Conservation (phyloP, 139 green algal genomes). For the Mychonastes homosphaera region DNA sequence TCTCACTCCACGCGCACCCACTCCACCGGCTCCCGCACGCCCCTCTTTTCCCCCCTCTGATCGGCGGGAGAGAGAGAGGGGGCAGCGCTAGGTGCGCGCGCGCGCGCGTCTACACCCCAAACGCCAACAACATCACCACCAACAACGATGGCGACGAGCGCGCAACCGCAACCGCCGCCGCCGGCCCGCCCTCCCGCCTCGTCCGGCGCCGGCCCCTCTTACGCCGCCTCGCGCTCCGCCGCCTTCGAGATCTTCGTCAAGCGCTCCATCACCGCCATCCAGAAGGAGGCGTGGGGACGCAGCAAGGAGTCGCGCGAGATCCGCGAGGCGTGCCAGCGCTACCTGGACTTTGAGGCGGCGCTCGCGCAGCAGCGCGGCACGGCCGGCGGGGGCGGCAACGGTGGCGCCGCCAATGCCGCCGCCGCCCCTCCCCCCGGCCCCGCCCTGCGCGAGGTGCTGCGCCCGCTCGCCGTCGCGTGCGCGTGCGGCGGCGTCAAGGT, state of each 20-base stretch:
- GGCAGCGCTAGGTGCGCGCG: too few relatives aligned
- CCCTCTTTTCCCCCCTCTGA: too few relatives aligned
- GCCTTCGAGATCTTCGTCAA: constrained; percentile 48
- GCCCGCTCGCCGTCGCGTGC: constrained; percentile 56
- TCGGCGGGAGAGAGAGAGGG: too few relatives aligned
- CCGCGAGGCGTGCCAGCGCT: constrained; percentile 46
- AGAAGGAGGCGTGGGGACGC: constrained; percentile 57
- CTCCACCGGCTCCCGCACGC: too few relatives aligned
- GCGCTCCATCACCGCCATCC: constrained; percentile 46
- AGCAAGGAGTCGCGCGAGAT: constrained; percentile 52
- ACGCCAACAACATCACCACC: background rate
- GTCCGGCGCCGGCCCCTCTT: too few relatives aligned
- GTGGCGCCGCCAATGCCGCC: constrained; percentile 13
- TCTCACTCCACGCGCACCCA: too few relatives aligned
- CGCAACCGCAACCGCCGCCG: background rate
- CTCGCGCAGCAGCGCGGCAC: constrained; percentile 2
- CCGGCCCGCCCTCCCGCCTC: background rate
- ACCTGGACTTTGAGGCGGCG: constrained; percentile 30
- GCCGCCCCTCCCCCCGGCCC: too few relatives aligned
- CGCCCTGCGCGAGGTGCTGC: constrained; percentile 45
- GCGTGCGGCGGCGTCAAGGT: constrained; percentile 27
- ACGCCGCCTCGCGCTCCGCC: constrained; percentile 22
- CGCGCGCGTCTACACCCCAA: too few relatives aligned
- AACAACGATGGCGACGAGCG: constrained; percentile 1
- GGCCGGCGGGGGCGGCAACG: constrained; percentile 21